Evolutionary conservation across 805 yeast genomes (phyloP).

Genomic region (Lipomyces sp.): DNA sequence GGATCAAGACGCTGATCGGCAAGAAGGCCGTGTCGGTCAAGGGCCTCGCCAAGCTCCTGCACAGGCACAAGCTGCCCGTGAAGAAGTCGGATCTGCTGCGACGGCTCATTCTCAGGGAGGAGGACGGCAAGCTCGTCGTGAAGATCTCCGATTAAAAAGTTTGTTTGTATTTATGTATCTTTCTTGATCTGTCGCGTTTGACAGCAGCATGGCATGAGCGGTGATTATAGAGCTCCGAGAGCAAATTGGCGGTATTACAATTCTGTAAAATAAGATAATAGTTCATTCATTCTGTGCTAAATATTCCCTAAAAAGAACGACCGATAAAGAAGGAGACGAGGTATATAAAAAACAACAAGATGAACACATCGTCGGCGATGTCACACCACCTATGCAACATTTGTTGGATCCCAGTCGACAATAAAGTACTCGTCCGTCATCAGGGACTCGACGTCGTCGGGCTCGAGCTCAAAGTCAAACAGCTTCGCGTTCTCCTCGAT

Average conservation of each 20-base stretch:
- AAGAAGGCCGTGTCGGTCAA: no score
- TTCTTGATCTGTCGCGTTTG: no score
- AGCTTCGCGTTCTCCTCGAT: slow-evolving; percentile 55
- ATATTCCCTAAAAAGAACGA: neutral
- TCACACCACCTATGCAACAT: slow-evolving; percentile 28
- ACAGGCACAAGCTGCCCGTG: no score
- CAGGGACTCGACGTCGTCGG: slow-evolving; percentile 34
- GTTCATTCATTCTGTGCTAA: neutral
- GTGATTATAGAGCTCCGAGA: no score
- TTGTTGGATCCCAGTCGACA: slow-evolving; percentile 41
- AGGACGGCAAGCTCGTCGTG: neutral
- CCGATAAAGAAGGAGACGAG: neutral
- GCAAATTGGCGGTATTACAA: no score
- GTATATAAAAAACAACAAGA: neutral
- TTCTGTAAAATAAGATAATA: neutral
- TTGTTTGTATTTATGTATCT: no score
- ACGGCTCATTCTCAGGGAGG: no score
- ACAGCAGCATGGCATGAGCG: no score
- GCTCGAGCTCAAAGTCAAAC: slow-evolving; percentile 43
- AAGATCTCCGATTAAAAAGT: neutral
- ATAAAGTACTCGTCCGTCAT: slow-evolving; percentile 36
- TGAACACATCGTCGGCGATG: no score
- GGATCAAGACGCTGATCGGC: no score
- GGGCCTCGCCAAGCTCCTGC: no score
- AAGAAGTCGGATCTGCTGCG: no score